Percentiles rank a stretch among this genome's conserved stretches.
These are phyloP conservation scores for Agaricus blazei DNA, from an alignment of 768 basidiomycete genomes.

Conservation along the genomic window DNA sequence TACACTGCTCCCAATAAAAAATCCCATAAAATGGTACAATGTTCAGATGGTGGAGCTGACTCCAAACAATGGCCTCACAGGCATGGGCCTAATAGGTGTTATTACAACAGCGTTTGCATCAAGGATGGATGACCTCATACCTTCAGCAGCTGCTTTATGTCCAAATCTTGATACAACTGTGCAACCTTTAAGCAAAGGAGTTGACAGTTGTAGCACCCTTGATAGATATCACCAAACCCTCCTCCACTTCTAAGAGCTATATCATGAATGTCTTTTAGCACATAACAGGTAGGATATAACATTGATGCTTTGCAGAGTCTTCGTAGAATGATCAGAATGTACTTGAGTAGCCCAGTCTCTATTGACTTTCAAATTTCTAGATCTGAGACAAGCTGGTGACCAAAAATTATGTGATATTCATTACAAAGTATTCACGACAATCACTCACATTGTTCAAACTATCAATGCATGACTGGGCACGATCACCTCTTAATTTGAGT, in stretches of 20 bases:
- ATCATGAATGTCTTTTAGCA: conserved; percentile 12
- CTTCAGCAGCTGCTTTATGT: conserved; percentile 15
- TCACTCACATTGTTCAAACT: too few species aligned
- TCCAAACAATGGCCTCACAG: conserved; percentile 6
- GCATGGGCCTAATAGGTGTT: neutral
- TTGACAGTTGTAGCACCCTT: conserved; percentile 13
- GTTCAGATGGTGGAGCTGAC: neutral
- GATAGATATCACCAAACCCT: conserved; percentile 24
- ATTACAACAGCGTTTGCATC: conserved; percentile 17
- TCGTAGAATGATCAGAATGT: neutral
- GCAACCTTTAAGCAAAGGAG: conserved; percentile 20
- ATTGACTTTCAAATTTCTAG: too few species aligned
- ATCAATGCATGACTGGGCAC: too few species aligned
- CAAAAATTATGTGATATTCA: too few species aligned
- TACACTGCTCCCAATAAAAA: neutral
- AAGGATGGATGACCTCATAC: conserved; percentile 11
- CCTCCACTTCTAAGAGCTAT: conserved; percentile 15
- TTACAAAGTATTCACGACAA: too few species aligned
- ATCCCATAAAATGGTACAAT: conserved; percentile 7
- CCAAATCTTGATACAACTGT: conserved; percentile 10
- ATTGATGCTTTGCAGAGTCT: conserved; percentile 19
- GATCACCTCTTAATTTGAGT: too few species aligned
- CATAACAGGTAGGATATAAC: conserved; percentile 22
- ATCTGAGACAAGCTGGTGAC: too few species aligned
- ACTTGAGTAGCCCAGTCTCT: conserved; percentile 20